A percentile compares a stretch with the other conserved stretches of the same genome.
Conservation (phyloP, 495 filamentous ascomycete species). For the Xylaria bambusicola region DNA sequence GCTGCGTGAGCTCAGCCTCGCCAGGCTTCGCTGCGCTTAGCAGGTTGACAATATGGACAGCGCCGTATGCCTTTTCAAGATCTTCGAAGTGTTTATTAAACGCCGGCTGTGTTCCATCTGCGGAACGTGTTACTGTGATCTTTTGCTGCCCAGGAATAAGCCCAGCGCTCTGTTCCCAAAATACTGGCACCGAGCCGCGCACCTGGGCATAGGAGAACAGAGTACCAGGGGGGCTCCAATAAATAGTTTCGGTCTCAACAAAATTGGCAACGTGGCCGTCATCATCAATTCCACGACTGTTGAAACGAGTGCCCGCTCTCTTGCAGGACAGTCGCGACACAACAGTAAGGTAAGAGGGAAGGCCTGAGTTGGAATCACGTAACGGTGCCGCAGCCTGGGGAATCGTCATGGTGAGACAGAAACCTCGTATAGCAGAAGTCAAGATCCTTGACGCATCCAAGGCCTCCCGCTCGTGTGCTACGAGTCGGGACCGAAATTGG, state of each 20-base stretch:
- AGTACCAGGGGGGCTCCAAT: conserved; percentile 71
- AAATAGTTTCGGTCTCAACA: conserved; percentile 66
- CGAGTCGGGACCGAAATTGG: conserved; percentile 78
- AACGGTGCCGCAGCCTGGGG: conserved; percentile 59
- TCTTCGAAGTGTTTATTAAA: conserved; percentile 92
- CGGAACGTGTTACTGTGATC: conserved; percentile 83
- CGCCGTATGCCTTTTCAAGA: conserved; percentile 81
- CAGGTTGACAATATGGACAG: conserved; percentile 87
- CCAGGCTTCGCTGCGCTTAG: conserved; percentile 83
- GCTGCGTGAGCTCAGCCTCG: conserved; percentile 75
- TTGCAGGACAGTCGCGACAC: conserved; percentile 90
- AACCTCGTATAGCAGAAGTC: conserved; percentile 92
- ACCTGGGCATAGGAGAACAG: conserved; percentile 94
- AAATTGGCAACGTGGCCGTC: conserved; percentile 96
- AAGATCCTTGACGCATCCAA: conserved; percentile 85
- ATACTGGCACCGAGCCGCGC: conserved; percentile 88
- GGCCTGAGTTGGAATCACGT: conserved; percentile 63
- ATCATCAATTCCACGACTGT: conserved; percentile 94
- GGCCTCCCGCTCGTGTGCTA: conserved; percentile 66
- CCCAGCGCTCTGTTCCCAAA: conserved; percentile 93
- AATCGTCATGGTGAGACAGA: conserved; percentile 79
- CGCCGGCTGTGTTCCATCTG: conserved; percentile 89
- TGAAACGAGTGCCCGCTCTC: conserved; percentile 93
- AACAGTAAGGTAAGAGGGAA: conserved; percentile 80
- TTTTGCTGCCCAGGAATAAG: conserved; percentile 93